These are phyloP conservation scores for Fusarium temperatum DNA, from an alignment of 2,329 filamentous ascomycete genomes.

Conservation along the genomic window DNA sequence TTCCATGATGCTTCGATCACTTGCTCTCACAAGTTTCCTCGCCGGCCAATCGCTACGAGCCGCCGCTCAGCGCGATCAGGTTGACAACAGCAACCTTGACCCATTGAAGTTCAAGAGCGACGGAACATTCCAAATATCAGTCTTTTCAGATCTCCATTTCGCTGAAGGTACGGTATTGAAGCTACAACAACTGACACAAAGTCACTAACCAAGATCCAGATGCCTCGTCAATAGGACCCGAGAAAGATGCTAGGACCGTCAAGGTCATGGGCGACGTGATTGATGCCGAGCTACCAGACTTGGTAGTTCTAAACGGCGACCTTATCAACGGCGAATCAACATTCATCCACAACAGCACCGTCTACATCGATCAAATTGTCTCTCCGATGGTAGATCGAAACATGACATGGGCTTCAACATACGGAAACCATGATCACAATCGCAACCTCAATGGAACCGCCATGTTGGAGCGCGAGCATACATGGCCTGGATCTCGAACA, in stretches of 20 bases:
- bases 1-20: slow-evolving; percentile 8
- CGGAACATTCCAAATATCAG: slow-evolving; percentile 26
- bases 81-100: slow-evolving; percentile 19
- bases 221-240: slow-evolving; percentile 41
- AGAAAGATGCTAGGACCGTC: slow-evolving; percentile 49
- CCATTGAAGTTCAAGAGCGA: slow-evolving; percentile 23
- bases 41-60: not conserved
- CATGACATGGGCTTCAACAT: slow-evolving; percentile 70
- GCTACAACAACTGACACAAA: accelerated
- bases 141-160: slow-evolving; percentile 34
- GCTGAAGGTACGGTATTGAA: slow-evolving; percentile 12
- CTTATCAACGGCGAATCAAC: slow-evolving; percentile 73
- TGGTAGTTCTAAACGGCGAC: slow-evolving; percentile 76
- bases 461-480: slow-evolving; percentile 39
- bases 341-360: slow-evolving; percentile 58
- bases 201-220: slow-evolving; percentile 2
- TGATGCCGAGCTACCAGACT: slow-evolving; percentile 52
- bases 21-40: slow-evolving; percentile 3
- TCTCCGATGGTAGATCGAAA: slow-evolving; percentile 62
- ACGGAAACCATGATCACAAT: slow-evolving; percentile 74
- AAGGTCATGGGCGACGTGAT: slow-evolving; percentile 49
- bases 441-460: slow-evolving; percentile 52
- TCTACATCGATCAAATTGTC: slow-evolving; percentile 66
- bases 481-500: slow-evolving; percentile 36
- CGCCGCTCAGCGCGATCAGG: not conserved